Evolutionary conservation across 768 basidiomycete genomes (phyloP), one percentile per base, ranked within the genome.

Genomic region (Pholiota conissans): DNA sequence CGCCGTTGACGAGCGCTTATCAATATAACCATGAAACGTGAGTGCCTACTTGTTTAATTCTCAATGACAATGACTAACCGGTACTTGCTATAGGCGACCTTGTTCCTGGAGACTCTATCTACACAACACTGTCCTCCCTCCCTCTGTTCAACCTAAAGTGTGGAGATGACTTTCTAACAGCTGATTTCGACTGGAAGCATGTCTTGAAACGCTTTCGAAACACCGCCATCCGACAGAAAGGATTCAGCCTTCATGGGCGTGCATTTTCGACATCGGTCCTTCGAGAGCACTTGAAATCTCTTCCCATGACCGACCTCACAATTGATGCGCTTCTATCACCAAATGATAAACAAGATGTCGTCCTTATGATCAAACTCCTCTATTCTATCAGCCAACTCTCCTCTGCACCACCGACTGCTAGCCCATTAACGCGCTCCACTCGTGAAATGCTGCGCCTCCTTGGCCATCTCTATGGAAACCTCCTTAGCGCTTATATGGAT

Each of bases 101-200:
- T 18, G 18, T 22, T 22, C n/a, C n/a, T 9, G 9, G 18, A 16
- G 20, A 18, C 18, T 9, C 40, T 20, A 42, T 42, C 1, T 42
- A 24, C 8, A 3, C 40, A 1, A 2, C 20, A 1, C 18, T 42
- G 10, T 20, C 18, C 3, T 1, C 7, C 3, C 29, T 53, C 10
- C 52, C 39, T 2, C 37, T 53, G 2, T 52, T 58, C 26, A 69
- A 74, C 52, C 55, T 68, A 7, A 29, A 59, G 6, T 65, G 66
- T 37, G 69, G 71, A 4, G 55, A 60, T 9, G 59, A 72, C 48
- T 70, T 66, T 22, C 22, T 71, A 11, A 70, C 71, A 0, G 37
- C 49, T 8, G 71, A 73, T 39, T 69, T 67, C 34, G 70, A 72
- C 50, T 69, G 61, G 52, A 67, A 69, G 47, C 71, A 73, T 52